Base-by-base conservation (phyloP, 441 rosid genomes). In the Populus tomentosa region DNA sequence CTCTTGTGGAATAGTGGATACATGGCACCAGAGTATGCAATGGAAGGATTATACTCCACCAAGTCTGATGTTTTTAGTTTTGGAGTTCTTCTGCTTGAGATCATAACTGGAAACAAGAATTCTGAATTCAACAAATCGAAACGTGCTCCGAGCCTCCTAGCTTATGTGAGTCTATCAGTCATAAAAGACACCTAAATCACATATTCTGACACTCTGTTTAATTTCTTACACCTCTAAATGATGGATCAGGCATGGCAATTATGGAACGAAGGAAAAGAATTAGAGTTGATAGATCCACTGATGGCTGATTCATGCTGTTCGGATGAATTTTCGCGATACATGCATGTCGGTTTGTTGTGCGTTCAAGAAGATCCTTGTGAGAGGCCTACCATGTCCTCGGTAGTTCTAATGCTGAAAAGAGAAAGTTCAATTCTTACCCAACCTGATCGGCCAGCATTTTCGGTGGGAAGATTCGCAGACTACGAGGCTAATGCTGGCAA, bases 31-130 rank as follows among this genome's bases (percentile, higher is more conserved):
- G 28, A 26, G 28, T 26, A 26, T 26, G 28, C 28, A 26, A 26
- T 26, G 28, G 28, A 26, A 26, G 28, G 28, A 26, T 26, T 26
- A 26, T 26, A 26, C 28, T 26, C 28, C 28, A 26, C 28, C 28
- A 26, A 26, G 28, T 26, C 28, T 26, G 28, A 26, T 26, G 28
- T 26, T 26, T 26, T 26, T 26, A 26, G 28, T 26, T 56, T 86
- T 6, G 89, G 89, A 40, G 88, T 88, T n/a, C 74, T 88, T 14
- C 30, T 86, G 70, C 76, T 88, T n/a, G 91, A 88, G 84, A 82
- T 86, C 33, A 85, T 85, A 77, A 80, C 85, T 0, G 87, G 88
- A 4, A 71, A 38, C 65, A 80, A 46, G 56, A 85, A 85, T 42
- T 79, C 74, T 3, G 80, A 79, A 74, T 82, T 77, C 64, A 72